phyloP scores from a whole-genome alignment of 768 basidiomycete species.

The Boletus coccyginus region DNA sequence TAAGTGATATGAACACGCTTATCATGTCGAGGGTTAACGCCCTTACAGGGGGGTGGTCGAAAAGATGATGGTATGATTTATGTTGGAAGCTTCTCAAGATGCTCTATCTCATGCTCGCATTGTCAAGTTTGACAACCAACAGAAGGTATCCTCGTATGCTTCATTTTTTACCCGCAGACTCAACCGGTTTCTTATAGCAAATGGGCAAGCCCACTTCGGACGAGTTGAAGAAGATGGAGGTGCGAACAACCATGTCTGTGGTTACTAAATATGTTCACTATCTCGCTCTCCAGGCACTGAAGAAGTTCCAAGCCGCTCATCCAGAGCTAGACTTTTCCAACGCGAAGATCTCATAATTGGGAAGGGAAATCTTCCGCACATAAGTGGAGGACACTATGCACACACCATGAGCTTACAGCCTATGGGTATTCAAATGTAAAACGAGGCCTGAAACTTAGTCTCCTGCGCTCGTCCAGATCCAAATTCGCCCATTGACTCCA shows the following conservation, averaged over 20 bases:
- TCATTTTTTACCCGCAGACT: background rate
- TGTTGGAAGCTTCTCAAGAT: background rate
- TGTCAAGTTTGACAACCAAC: slow-evolving; percentile 44
- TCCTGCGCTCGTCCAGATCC: slow-evolving; percentile 25
- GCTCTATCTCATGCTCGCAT: slow-evolving; percentile 7
- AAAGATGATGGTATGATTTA: slow-evolving; percentile 94
- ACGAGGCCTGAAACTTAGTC: slow-evolving; percentile 7
- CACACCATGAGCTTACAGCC: background rate
- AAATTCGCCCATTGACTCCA: slow-evolving; percentile 18
- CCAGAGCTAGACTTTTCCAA: slow-evolving; percentile 95
- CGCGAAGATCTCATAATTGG: slow-evolving; percentile 73
- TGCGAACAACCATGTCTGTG: slow-evolving; percentile 24
- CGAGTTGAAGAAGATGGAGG: slow-evolving; percentile 91
- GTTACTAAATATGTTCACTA: background rate
- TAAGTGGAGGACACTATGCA: background rate
- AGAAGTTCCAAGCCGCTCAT: slow-evolving; percentile 86
- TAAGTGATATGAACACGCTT: slow-evolving; percentile 27
- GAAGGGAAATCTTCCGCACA: background rate
- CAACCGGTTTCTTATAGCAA: slow-evolving; percentile 50
- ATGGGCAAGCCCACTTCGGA: slow-evolving; percentile 96
- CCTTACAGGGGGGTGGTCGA: slow-evolving; percentile 87
- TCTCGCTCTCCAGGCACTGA: slow-evolving; percentile 54
- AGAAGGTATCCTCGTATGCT: slow-evolving; percentile 32
- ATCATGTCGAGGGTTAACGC: slow-evolving; percentile 8
- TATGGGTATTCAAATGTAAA: background rate